These are phyloP conservation scores for Trichoderma guizhouense DNA, from an alignment of 2,329 filamentous ascomycete species.

Conservation along the genomic window DNA sequence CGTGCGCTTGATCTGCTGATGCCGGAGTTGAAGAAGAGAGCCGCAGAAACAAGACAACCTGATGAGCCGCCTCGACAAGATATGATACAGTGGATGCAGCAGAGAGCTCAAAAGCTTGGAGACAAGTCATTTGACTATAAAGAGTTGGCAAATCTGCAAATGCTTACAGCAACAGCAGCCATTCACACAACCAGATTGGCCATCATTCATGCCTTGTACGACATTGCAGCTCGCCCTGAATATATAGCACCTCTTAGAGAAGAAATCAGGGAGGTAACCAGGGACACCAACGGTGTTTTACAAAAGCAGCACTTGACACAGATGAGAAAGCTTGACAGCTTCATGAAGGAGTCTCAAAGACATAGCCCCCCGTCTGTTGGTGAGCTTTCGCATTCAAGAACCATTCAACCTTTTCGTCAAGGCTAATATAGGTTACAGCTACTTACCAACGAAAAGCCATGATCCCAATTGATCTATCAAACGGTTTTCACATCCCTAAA, in stretches of 20 bases:
- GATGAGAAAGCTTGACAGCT: constrained; percentile 46
- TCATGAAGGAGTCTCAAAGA: constrained; percentile 40
- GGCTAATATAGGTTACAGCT: neutral
- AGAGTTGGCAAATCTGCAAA: constrained; percentile 40
- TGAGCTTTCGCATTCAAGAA: neutral
- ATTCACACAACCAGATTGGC: constrained; percentile 43
- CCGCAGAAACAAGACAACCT: neutral
- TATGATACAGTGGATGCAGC: neutral
- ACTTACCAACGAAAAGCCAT: constrained; percentile 37
- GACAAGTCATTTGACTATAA: neutral
- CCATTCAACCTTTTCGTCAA: neutral
- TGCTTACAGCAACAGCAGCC: constrained; percentile 42
- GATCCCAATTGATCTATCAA: constrained; percentile 42
- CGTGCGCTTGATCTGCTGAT: neutral
- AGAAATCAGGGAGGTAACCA: neutral
- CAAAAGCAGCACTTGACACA: constrained; percentile 18
- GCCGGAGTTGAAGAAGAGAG: neutral
- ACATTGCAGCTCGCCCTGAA: constrained; percentile 46
- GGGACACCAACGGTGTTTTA: neutral
- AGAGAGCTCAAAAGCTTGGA: neutral
- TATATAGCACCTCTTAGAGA: neutral
- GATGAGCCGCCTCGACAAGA: neutral
- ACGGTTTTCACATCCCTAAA: constrained; percentile 41
- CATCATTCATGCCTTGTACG: constrained; percentile 36
- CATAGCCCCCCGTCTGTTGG: neutral